phyloP scores from a whole-genome alignment of 2,329 filamentous ascomycete genomes.

The Phoma herbarum region DNA sequence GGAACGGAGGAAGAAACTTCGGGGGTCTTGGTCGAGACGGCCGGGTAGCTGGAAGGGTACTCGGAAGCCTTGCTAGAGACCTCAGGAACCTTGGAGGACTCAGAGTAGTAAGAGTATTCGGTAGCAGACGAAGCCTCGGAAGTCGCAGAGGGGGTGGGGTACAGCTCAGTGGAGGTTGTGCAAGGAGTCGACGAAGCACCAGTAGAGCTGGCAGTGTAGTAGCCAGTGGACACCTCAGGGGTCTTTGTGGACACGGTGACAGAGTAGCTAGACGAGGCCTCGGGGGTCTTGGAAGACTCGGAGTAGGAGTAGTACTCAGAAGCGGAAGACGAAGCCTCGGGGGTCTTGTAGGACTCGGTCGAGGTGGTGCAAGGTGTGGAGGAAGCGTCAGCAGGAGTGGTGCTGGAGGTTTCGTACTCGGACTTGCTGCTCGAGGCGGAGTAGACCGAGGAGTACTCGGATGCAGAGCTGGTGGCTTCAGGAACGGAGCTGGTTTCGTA shows the following conservation, averaged over 20 bases:
- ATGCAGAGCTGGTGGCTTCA: constrained; percentile 1
- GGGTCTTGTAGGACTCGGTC: constrained; percentile 21
- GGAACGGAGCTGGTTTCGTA: constrained; percentile 13
- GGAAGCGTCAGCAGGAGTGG: constrained; percentile 8
- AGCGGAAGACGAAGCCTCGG: constrained; percentile 19
- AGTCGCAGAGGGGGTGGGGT: constrained; percentile 14
- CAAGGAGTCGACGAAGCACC: constrained; percentile 24
- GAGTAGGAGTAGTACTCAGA: constrained; percentile 13
- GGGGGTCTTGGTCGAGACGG: constrained; percentile 10
- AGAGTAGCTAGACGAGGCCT: constrained; percentile 9
- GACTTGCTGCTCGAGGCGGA: constrained; percentile 12
- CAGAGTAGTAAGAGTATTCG: constrained; percentile 2
- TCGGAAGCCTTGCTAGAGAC: constrained; percentile 12
- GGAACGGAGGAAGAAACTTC: constrained; percentile 12
- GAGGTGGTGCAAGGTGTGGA: constrained; percentile 20
- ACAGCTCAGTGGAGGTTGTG: constrained; percentile 23
- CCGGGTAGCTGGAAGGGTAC: constrained; percentile 1
- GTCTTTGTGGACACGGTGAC: constrained; percentile 14
- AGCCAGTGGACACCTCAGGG: constrained; percentile 10
- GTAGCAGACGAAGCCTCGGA: constrained; percentile 13
- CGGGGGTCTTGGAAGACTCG: constrained; percentile 13
- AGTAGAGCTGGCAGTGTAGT: constrained; percentile 10
- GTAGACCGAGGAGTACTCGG: constrained; percentile 12
- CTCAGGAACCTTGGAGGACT: constrained; percentile 19
- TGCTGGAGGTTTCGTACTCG: constrained; percentile 12